Percentiles rank a stretch among this genome's conserved stretches.
Conservation (phyloP, 352 stramenopile species). For the Peronosclerospora sorghi region DNA sequence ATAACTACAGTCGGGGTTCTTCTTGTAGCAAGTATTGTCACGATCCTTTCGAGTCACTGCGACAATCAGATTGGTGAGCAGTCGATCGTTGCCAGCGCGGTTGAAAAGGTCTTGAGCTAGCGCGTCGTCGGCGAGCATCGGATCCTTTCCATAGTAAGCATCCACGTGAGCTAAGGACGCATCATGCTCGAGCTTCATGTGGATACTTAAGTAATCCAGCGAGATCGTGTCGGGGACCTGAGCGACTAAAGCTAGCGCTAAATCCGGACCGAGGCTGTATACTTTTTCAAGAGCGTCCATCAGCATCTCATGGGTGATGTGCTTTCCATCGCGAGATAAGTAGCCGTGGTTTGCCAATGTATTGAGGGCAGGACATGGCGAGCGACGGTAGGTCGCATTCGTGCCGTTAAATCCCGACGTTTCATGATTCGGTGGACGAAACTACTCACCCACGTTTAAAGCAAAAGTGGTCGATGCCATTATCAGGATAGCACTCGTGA, state of each 20-base stretch:
- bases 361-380: conserved; percentile 6
- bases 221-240: conserved; percentile 17
- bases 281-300: conserved; percentile 7
- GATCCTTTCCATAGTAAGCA: conserved; percentile 15
- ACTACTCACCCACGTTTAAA: background rate
- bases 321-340: background rate
- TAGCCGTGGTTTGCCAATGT: conserved; percentile 3
- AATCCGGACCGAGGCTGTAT: conserved; percentile 17
- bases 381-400: background rate
- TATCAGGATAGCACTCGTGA: too few species aligned
- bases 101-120: conserved; percentile 11
- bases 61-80: conserved; percentile 11
- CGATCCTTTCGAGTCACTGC: conserved; percentile 16
- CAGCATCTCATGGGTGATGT: background rate
- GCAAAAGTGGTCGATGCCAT: too few species aligned
- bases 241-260: conserved; percentile 12
- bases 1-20: conserved; percentile 29
- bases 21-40: conserved; percentile 7
- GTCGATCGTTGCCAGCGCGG: conserved; percentile 10
- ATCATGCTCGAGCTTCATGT: conserved; percentile 47
- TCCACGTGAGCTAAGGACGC: conserved; percentile 21
- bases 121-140: conserved; percentile 14
- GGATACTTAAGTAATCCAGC: conserved; percentile 18
- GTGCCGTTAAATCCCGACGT: conserved; percentile 1
- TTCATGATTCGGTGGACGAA: background rate